These are phyloP conservation scores for Yarrowia deformans DNA, from an alignment of 805 yeast species.

Conservation along the genomic window DNA sequence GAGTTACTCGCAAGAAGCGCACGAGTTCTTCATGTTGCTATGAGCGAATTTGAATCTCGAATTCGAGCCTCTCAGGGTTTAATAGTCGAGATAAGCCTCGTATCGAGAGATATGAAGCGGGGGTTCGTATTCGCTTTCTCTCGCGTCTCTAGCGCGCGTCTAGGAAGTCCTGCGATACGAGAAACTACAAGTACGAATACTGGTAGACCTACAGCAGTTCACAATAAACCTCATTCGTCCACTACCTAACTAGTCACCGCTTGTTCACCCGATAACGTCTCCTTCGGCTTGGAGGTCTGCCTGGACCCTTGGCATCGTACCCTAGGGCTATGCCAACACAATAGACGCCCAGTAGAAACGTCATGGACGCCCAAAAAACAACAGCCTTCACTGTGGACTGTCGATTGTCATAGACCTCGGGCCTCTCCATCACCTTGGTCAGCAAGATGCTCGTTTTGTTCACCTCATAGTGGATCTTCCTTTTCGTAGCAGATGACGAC, in stretches of 20 bases:
- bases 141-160: constrained; percentile 4
- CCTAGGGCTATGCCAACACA: constrained; percentile 2
- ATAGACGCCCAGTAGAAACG: constrained; percentile 12
- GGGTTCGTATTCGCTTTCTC: neutral
- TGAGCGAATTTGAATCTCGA: neutral
- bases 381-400: neutral
- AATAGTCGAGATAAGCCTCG: constrained; percentile 8
- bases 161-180: neutral
- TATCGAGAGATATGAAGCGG: neutral
- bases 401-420: neutral
- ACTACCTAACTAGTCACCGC: neutral
- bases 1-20: no score
- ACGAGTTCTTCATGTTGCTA: neutral
- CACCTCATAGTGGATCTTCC: constrained; percentile 9
- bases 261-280: neutral
- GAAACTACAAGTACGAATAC: neutral
- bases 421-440: constrained; percentile 22
- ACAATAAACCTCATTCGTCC: neutral
- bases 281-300: neutral
- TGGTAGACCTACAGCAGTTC: no score
- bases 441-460: constrained; percentile 16
- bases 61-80: neutral
- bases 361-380: constrained; percentile 19
- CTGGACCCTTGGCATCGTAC: neutral
- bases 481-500: neutral